phyloP scores from a whole-genome alignment of 257 asterid genomes.

The Solanum stenotomum region DNA sequence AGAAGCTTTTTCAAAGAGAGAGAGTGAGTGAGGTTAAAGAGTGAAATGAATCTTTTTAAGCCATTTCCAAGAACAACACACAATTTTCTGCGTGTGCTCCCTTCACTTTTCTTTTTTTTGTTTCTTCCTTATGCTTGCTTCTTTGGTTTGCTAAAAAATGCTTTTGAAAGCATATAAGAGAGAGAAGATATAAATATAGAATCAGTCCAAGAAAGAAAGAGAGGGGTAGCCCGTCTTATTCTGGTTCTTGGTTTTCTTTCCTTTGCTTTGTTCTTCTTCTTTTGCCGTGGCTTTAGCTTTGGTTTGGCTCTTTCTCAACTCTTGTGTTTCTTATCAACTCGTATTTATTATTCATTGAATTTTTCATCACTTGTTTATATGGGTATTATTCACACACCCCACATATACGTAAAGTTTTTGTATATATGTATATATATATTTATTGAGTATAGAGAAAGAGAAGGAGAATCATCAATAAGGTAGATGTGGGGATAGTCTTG shows the following conservation, averaged over 20 bases:
- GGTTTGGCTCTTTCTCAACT: slow-evolving; percentile 19
- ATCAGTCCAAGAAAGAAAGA: slow-evolving; percentile 15
- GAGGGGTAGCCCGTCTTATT: background rate
- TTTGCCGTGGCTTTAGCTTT: slow-evolving; percentile 20
- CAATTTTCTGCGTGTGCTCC: background rate
- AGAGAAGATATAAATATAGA: background rate
- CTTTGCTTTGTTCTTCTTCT: background rate
- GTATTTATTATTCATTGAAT: background rate
- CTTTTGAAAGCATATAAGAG: background rate
- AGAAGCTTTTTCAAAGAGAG: background rate
- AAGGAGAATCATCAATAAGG: background rate
- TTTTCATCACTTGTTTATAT: background rate
- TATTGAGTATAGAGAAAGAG: background rate
- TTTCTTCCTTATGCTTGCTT: background rate
- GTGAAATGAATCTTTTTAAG: slow-evolving; percentile 1
- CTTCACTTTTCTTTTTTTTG: background rate
- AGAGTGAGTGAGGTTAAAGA: background rate
- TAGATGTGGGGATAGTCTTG: slow-evolving; percentile 9
- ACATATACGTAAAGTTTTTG: background rate
- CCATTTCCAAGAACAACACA: background rate
- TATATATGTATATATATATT: background rate
- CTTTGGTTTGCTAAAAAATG: slow-evolving; percentile 7
- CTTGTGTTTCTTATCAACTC: slow-evolving; percentile 25
- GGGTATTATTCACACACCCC: background rate
- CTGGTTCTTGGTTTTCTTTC: slow-evolving; percentile 9